Evolutionary conservation across 2,329 filamentous ascomycete genomes (phyloP), one percentile per base, ranked within the genome.

Genomic region (Ophiostoma ulmi): DNA sequence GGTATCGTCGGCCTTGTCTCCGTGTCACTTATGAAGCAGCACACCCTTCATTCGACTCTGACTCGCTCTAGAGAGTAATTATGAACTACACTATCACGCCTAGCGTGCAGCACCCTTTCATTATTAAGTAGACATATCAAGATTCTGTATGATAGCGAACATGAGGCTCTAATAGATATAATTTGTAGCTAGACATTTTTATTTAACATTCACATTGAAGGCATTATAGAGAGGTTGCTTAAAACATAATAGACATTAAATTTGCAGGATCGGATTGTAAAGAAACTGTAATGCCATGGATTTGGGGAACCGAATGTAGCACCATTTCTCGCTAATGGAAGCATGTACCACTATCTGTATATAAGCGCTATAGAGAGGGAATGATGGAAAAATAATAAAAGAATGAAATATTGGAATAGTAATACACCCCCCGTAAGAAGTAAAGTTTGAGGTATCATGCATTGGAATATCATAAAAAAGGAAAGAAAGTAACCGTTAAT

Each of bases 21-120:
- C 55, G 86, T 90, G 69, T 81, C 89, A 35, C 82, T 90, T 65
- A 92, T 97, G 87, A 89, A 85, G 78, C 90, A 97, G 80, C 90
- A 97, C 79, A 90, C 85, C 67, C 80, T 97, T 75, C 90, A 96
- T 80, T 87, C 83, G 41, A 96, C 87, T 39, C 78, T 96, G 72
- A 82, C 79, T 31, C 77, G 84, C 76, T 69, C 76, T 44, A 26
- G 26, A 26, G 68, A 63, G 58, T 67, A 26, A 44, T 35, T 20
- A 48, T 20, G 6, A 20, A 48, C 7, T 48, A 48, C n/a, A 7
- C 17, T 48, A 13, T 20, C 14, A 3, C 41, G 17, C 20, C 5
- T 20, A n/a, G 20, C 5, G 1, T 48, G 20, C 6, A 48, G 44
- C 44, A 5, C 7, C 44, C 7, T n/a, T n/a, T n/a, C 2, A 7